Percentiles rank a stretch among this genome's conserved stretches.
Conservation (phyloP, 2,329 filamentous ascomycete genomes). For the Erysiphe pisi region DNA sequence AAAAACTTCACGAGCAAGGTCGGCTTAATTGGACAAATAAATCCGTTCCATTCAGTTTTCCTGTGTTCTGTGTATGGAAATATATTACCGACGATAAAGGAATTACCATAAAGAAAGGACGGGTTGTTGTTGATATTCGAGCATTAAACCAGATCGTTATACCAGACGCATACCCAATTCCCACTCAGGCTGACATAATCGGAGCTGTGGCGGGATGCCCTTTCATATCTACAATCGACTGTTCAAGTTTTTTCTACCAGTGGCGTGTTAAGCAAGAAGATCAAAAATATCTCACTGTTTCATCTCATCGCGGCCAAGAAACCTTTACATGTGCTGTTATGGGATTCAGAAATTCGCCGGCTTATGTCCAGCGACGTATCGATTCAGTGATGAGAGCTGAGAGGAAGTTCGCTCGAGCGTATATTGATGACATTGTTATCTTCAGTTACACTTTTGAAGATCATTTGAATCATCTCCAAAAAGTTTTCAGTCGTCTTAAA, state of each 20-base stretch:
- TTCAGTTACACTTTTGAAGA: background rate
- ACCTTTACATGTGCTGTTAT: slow-evolving; percentile 7
- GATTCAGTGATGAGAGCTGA: background rate
- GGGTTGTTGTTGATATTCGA: background rate
- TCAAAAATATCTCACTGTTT: background rate
- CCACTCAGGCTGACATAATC: background rate
- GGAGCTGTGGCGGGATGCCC: too few species aligned
- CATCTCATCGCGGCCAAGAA: background rate
- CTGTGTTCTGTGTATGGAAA: background rate
- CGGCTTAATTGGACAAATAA: background rate
- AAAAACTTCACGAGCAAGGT: background rate
- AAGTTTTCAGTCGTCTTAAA: background rate
- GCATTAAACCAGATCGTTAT: background rate
- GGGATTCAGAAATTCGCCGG: background rate
- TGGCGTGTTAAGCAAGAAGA: background rate
- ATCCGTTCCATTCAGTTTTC: background rate
- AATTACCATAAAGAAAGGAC: too few species aligned
- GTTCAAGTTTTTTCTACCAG: background rate
- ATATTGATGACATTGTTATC: slow-evolving; percentile 2
- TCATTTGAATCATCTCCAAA: background rate
- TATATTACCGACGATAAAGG: background rate
- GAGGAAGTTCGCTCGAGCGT: background rate
- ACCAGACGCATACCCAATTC: slow-evolving; percentile 5
- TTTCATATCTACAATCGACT: background rate
- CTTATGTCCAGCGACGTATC: background rate